Evolutionary conservation across 2,329 filamentous ascomycete genomes (phyloP).

Genomic region (Botryotinia calthae): DNA sequence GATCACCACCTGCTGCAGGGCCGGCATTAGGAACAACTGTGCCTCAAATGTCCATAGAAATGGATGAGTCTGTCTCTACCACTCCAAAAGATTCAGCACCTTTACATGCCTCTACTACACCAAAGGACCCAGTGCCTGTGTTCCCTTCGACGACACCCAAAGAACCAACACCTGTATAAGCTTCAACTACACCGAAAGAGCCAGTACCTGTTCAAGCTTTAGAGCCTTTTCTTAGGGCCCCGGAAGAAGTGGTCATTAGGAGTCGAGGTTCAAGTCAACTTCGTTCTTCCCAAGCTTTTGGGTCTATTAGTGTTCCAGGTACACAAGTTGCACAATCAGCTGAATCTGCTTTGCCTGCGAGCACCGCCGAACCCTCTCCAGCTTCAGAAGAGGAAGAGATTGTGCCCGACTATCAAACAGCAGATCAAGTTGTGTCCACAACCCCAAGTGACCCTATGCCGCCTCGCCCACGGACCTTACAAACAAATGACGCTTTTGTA

Average conservation of each 20-base stretch:
- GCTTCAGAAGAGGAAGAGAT: conserved; percentile 8
- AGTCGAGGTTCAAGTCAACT: conserved; percentile 13
- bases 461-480: neutral
- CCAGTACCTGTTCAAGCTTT: conserved; percentile 21
- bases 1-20: conserved; percentile 21
- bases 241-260: conserved; percentile 11
- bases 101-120: conserved; percentile 17
- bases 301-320: conserved; percentile 15
- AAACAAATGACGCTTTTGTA: neutral
- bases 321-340: neutral
- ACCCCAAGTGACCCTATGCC: conserved; percentile 14
- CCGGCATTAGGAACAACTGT: conserved; percentile 1
- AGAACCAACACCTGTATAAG: conserved; percentile 1
- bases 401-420: neutral
- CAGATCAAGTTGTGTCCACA: conserved; percentile 1
- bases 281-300: conserved; percentile 10
- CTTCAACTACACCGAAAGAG: conserved; percentile 24
- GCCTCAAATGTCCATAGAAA: neutral
- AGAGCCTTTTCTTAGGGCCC: conserved; percentile 8
- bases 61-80: conserved; percentile 9
- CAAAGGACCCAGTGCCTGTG: conserved; percentile 23
- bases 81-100: conserved; percentile 25
- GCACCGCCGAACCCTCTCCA: neutral
- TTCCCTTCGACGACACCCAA: conserved; percentile 8
- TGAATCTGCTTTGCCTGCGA: conserved; percentile 1